A percentile compares a stretch with the other conserved stretches of the same genome.
Conservation (phyloP, 83 land plant species). For the Picea abies region DNA sequence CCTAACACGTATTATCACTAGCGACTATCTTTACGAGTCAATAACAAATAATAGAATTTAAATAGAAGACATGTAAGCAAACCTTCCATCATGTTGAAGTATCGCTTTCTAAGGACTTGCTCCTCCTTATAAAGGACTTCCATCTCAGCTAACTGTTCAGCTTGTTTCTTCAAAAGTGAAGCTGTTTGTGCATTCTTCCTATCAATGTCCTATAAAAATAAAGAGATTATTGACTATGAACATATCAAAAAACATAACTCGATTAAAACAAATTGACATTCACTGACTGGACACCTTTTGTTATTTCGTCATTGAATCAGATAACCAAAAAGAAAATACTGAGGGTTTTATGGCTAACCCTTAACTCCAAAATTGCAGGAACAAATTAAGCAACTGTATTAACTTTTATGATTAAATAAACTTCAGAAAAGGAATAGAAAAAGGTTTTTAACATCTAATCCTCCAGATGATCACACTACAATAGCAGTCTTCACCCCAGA, state of each 20-base stretch:
- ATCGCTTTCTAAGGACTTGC: slow-evolving; percentile 87
- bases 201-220: slow-evolving; percentile 77
- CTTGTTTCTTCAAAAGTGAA: slow-evolving; percentile 88
- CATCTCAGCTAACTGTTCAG: slow-evolving; percentile 75
- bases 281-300: neutral
- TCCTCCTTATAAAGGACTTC: slow-evolving; percentile 91
- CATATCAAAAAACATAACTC: neutral
- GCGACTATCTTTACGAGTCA: neutral
- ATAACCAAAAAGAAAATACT: neutral
- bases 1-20: neutral
- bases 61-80: neutral
- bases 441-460: too few relatives aligned
- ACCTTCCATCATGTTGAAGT: slow-evolving; percentile 97
- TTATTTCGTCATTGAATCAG: neutral
- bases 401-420: neutral
- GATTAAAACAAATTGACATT: neutral
- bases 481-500: neutral
- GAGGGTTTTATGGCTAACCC: neutral
- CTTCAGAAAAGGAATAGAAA: neutral
- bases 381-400: neutral
- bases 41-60: neutral
- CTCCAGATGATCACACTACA: too few relatives aligned
- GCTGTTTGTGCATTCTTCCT: slow-evolving; percentile 98
- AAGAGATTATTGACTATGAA: neutral
- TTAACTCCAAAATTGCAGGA: neutral